phyloP scores from a whole-genome alignment of 441 rosid species.

The Populus tomentosa region DNA sequence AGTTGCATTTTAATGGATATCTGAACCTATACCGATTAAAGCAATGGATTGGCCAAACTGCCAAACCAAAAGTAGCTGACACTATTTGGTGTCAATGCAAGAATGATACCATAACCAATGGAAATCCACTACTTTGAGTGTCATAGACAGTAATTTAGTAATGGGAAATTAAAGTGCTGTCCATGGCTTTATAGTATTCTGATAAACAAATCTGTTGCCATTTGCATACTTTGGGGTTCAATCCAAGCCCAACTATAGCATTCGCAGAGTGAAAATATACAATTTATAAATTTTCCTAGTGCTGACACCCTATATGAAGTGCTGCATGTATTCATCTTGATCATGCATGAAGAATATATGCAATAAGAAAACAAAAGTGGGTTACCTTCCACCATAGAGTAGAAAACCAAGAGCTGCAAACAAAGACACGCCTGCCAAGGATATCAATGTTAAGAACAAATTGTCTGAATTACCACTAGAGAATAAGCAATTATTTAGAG shows the following conservation, averaged over 20 bases:
- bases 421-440: constrained; percentile 62
- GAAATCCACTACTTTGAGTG: not conserved
- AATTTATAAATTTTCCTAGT: not conserved
- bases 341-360: constrained; percentile 2
- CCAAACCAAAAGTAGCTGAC: not conserved
- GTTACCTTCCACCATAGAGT: constrained; percentile 92
- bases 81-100: not conserved
- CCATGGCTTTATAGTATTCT: not conserved
- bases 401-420: constrained; percentile 83
- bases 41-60: not conserved
- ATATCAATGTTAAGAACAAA: constrained; percentile 7
- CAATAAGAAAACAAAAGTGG: not conserved
- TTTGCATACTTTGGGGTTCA: not conserved
- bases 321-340: not conserved
- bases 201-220: not conserved
- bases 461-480: constrained; percentile 10
- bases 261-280: not conserved
- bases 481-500: not conserved
- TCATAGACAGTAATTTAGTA: not conserved
- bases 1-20: not conserved
- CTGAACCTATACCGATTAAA: not conserved
- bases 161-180: not conserved
- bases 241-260: not conserved
- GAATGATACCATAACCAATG: not conserved
- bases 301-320: not conserved